These are phyloP conservation scores for Colletotrichum lupini DNA, from an alignment of 2,329 filamentous ascomycete species.

Conservation along the genomic window DNA sequence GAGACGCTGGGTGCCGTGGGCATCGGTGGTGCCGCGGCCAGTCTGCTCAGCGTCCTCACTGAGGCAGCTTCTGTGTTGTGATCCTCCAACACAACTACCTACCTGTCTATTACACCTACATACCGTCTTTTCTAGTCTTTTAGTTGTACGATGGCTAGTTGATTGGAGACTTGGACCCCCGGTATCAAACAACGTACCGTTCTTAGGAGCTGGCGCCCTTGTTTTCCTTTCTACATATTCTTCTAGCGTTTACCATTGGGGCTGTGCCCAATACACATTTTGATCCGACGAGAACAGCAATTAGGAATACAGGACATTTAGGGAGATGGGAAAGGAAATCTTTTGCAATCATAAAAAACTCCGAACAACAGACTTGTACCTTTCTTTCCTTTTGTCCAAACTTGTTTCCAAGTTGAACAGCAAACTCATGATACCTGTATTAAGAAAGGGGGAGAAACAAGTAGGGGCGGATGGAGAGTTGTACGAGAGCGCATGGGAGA, in stretches of 20 bases:
- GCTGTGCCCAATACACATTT: constrained; percentile 18
- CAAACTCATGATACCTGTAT: constrained; percentile 14
- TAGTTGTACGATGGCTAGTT: background rate
- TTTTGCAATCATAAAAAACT: background rate
- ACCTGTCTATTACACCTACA: background rate
- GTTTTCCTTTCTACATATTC: background rate
- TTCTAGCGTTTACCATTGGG: background rate
- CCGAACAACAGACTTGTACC: background rate
- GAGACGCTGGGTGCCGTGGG: constrained; percentile 68
- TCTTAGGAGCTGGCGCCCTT: background rate
- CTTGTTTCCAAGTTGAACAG: background rate
- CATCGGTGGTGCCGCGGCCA: constrained; percentile 70
- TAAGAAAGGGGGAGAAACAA: background rate
- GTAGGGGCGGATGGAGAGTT: background rate
- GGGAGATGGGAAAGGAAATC: background rate
- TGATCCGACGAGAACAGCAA: background rate
- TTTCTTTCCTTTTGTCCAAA: background rate
- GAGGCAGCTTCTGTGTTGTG: constrained; percentile 60
- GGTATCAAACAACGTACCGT: constrained; percentile 3
- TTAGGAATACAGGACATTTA: constrained; percentile 19
- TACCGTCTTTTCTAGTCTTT: background rate
- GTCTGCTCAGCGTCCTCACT: constrained; percentile 66
- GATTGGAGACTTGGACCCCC: background rate
- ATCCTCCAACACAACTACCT: background rate
- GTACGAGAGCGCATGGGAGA: background rate